These are phyloP conservation scores for Colletotrichum orbiculare DNA, from an alignment of 2,329 filamentous ascomycete species.

Conservation along the genomic window DNA sequence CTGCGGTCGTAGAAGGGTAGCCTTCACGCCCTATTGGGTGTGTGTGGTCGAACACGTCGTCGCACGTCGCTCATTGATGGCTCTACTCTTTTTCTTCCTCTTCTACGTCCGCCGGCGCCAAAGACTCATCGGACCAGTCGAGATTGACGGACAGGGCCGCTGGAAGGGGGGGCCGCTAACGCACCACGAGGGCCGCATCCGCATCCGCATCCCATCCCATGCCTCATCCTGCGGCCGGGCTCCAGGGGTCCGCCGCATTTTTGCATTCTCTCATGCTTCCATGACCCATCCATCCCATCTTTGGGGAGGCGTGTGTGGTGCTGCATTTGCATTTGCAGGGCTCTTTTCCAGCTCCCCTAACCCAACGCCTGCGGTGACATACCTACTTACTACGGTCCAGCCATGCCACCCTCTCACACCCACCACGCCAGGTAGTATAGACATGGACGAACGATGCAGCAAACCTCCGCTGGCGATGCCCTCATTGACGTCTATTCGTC, in stretches of 20 bases:
- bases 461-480: conserved; percentile 32
- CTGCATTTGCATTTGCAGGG: conserved; percentile 11
- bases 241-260: conserved; percentile 24
- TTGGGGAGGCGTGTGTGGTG: not conserved
- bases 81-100: conserved; percentile 3
- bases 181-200: conserved; percentile 34
- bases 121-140: conserved; percentile 23
- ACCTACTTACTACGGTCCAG: not conserved
- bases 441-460: conserved; percentile 13
- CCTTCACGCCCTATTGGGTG: conserved; percentile 25
- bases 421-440: not conserved
- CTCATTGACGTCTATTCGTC: conserved; percentile 35
- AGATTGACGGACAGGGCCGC: conserved; percentile 25
- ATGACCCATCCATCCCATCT: conserved; percentile 7
- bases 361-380: conserved; percentile 17
- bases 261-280: conserved; percentile 13
- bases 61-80: conserved; percentile 1
- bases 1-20: conserved; percentile 23
- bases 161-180: conserved; percentile 28
- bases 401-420: conserved; percentile 19
- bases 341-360: conserved; percentile 21
- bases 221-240: conserved; percentile 28
- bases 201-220: conserved; percentile 10
- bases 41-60: conserved; percentile 27
- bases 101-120: conserved; percentile 10